phyloP scores from a whole-genome alignment of 306 rosid genomes.

The Carpinus fangiana region DNA sequence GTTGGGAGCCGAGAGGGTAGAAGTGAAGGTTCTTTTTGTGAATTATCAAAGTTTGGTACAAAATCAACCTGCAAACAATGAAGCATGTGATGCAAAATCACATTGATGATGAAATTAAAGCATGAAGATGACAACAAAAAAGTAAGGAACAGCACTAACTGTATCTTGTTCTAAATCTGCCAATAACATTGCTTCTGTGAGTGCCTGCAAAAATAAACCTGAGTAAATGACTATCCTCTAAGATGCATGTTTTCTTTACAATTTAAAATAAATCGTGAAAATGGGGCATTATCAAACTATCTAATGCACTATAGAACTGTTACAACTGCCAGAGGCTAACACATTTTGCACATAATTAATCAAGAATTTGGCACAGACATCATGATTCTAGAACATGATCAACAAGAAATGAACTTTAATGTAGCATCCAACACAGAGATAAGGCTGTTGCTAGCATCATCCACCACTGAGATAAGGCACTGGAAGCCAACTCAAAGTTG shows the following conservation, averaged over 20 bases:
- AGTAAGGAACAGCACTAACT: slow-evolving; percentile 47
- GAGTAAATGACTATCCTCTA: slow-evolving; percentile 10
- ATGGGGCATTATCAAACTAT: not conserved
- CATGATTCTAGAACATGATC: not conserved
- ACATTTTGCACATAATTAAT: not conserved
- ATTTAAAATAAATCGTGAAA: not conserved
- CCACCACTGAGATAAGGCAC: not conserved
- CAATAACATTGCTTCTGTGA: slow-evolving; percentile 87
- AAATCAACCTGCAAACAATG: slow-evolving; percentile 75
- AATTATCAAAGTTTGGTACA: slow-evolving; percentile 86
- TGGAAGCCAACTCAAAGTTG: too few species aligned
- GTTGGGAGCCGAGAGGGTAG: slow-evolving; percentile 96
- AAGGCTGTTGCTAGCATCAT: not conserved
- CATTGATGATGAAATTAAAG: slow-evolving; percentile 7
- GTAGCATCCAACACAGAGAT: not conserved
- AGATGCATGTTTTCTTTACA: slow-evolving; percentile 10
- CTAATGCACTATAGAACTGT: not conserved
- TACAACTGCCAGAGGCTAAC: not conserved
- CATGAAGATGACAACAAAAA: slow-evolving; percentile 25
- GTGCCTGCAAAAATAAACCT: slow-evolving; percentile 60
- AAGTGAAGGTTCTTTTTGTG: slow-evolving; percentile 90
- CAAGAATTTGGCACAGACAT: not conserved
- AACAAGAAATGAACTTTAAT: not conserved
- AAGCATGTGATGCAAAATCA: slow-evolving; percentile 20
- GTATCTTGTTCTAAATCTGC: slow-evolving; percentile 84